A percentile compares a stretch with the other conserved stretches of the same genome.
These are phyloP conservation scores for Camelina sativa DNA, from an alignment of 345 rosid genomes.

Conservation along the genomic window DNA sequence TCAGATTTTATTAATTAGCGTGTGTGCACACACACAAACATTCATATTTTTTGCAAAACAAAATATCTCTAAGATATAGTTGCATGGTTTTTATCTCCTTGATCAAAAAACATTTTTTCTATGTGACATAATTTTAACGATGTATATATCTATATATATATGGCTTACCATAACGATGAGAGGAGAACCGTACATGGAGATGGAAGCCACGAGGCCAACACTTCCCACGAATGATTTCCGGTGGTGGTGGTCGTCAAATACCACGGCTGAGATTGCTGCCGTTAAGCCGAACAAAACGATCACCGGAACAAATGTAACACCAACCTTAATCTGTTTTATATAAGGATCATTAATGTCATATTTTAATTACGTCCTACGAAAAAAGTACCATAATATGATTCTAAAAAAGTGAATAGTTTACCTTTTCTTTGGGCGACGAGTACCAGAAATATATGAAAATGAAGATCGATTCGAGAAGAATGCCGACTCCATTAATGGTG, in stretches of 20 bases:
- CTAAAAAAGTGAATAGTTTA: conserved; percentile 31
- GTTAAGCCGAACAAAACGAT: conserved; percentile 46
- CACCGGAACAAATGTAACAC: conserved; percentile 44
- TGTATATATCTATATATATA: conserved; percentile 5
- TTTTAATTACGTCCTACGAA: background rate
- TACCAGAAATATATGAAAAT: conserved; percentile 61
- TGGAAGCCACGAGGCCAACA: conserved; percentile 63
- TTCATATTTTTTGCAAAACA: conserved; percentile 2
- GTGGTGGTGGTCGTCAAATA: conserved; percentile 63
- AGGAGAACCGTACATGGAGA: conserved; percentile 79
- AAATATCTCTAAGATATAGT: background rate
- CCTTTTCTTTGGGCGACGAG: conserved; percentile 65
- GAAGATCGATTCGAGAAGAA: conserved; percentile 70
- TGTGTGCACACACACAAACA: background rate
- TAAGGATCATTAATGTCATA: background rate
- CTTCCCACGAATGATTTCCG: conserved; percentile 75
- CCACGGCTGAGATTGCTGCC: conserved; percentile 50
- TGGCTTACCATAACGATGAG: conserved; percentile 69
- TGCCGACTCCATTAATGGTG: conserved; percentile 79
- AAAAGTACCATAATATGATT: background rate
- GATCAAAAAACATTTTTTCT: background rate
- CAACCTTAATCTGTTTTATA: conserved; percentile 57
- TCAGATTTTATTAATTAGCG: background rate
- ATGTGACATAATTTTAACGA: background rate
- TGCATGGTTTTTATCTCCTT: background rate